Evolutionary conservation across 139 green algal genomes (phyloP).

Genomic region (Ettlia oleoabundans): DNA sequence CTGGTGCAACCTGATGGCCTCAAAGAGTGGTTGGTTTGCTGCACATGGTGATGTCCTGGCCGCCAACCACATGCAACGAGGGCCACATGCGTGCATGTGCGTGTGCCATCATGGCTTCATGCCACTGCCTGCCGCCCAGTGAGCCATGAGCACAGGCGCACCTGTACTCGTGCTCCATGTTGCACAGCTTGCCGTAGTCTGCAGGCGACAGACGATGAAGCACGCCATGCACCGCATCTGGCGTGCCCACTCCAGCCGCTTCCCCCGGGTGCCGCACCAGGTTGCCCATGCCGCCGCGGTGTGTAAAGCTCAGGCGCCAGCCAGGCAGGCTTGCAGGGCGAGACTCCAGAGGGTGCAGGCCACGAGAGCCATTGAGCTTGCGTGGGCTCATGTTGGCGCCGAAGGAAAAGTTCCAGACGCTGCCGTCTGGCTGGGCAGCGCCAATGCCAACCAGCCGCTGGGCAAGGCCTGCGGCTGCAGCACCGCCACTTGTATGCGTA

Average conservation of each 20-base stretch:
- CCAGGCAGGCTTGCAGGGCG: slow-evolving; percentile 41
- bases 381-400: slow-evolving; percentile 63
- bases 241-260: neutral
- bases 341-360: slow-evolving; percentile 53
- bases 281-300: slow-evolving; percentile 56
- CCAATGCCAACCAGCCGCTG: neutral
- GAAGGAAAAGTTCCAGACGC: slow-evolving; percentile 69
- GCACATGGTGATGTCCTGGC: too few relatives aligned
- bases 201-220: slow-evolving; percentile 45
- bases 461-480: neutral
- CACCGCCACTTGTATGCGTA: too few relatives aligned
- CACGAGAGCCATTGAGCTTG: slow-evolving; percentile 49
- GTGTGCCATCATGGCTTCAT: too few relatives aligned
- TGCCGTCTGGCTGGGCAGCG: slow-evolving; percentile 5
- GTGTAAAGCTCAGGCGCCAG: slow-evolving; percentile 57
- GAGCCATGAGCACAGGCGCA: too few relatives aligned
- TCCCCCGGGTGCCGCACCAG: slow-evolving; percentile 27
- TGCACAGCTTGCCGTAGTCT: slow-evolving; percentile 50
- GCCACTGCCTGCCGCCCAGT: too few relatives aligned
- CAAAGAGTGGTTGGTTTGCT: too few relatives aligned
- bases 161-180: slow-evolving; percentile 71
- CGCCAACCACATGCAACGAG: too few relatives aligned
- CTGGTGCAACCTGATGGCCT: neutral
- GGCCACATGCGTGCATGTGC: too few relatives aligned
- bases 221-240: slow-evolving; percentile 58